Conservation (phyloP, 306 rosid species). For the Castanopsis chinensis region DNA sequence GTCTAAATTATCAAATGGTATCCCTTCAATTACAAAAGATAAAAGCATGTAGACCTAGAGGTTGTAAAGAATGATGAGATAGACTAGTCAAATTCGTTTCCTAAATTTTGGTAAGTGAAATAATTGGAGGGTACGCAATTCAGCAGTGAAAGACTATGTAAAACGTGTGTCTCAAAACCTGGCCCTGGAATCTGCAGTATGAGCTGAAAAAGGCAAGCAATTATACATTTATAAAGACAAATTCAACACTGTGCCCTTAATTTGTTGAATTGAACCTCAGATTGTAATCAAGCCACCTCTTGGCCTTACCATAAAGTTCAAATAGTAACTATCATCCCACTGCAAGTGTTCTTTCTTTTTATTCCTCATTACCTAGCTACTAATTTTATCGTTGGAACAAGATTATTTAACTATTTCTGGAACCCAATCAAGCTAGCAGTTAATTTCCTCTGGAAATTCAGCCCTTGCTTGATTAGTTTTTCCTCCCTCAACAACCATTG, state of each 20-base stretch:
- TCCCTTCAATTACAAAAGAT: too few species aligned
- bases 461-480: conserved; percentile 79
- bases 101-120: too few species aligned
- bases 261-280: too few species aligned
- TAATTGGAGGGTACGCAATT: neutral
- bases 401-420: conserved; percentile 74
- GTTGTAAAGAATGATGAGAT: too few species aligned
- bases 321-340: neutral
- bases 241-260: neutral
- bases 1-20: too few species aligned
- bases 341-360: neutral
- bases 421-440: conserved; percentile 64
- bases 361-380: conserved; percentile 41
- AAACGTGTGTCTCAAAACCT: neutral
- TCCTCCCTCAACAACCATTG: conserved; percentile 70
- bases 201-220: too few species aligned
- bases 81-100: too few species aligned
- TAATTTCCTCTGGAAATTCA: conserved; percentile 84
- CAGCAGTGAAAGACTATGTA: neutral
- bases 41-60: too few species aligned
- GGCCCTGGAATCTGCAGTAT: neutral
- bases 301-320: neutral
- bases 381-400: conserved; percentile 28
- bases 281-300: too few species aligned
- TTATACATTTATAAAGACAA: conserved; percentile 1